Evolutionary conservation across 345 rosid species (phyloP), one percentile per base, ranked within the genome.

Genomic region (Corchorus olitorius): DNA sequence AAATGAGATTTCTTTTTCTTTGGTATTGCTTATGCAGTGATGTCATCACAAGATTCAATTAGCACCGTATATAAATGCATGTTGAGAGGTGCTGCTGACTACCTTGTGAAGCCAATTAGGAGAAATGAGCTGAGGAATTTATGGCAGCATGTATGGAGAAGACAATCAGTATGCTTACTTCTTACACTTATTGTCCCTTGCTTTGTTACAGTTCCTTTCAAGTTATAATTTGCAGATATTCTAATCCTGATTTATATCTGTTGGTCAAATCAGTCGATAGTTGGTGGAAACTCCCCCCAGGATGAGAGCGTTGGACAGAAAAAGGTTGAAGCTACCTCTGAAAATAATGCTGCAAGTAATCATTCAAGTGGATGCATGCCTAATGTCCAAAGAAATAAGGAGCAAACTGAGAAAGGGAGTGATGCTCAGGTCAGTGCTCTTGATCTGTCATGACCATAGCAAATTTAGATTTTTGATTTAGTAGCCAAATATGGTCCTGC

Each of bases 101-200:
- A 92, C 84, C 97, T 96, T 65, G 95, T 96, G 20, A 96, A 96
- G 85, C 99, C 99, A 16, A 80, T 96, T 72, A 87, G 99, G 85
- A 93, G 88, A 83, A 96, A 96, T 66, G 99, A 96, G 84, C 77
- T 96, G 65, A 93, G 90, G 76, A 93, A 91, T 82, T 85, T 96
- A 73, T 96, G 99, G 99, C 99, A 92, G 86, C 98, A 96, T 85
- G 95, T 91, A 43, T 96, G 98, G 99, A 92, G 98, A 85, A 92
- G 97, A 88, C 92, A 87, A 87, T 65, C 85, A 41, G 99, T 95
- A 92, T 76, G 97, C 83, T 63, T 61, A 45, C 70, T 70, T 49
- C 20, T 41, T 27, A 34, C 64, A 59, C 53, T 20, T 48, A 37
- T 16, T 70, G 17, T 34, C 48, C 60, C 15, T 17, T 6, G 16